phyloP scores from a whole-genome alignment of 495 filamentous ascomycete species.

The Penicillium simplicissimum region DNA sequence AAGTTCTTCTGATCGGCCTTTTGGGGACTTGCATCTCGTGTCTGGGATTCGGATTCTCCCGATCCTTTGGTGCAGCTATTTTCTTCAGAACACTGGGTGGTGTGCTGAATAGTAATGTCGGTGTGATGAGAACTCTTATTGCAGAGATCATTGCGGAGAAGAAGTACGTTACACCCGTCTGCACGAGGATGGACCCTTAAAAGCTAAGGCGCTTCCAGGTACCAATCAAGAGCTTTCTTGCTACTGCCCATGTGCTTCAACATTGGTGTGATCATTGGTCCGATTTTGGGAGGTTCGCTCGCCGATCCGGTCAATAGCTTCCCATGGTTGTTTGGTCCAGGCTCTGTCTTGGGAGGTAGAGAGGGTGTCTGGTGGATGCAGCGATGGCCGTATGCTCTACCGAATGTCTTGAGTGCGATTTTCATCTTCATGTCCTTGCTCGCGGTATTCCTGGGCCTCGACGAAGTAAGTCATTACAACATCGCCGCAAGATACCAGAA shows the following conservation, averaged over 20 bases:
- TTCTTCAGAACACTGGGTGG: conserved; percentile 75
- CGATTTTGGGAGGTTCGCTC: conserved; percentile 64
- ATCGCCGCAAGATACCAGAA: not conserved
- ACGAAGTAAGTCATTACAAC: conserved; percentile 47
- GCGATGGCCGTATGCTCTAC: conserved; percentile 62
- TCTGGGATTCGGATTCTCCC: conserved; percentile 78
- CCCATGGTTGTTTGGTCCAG: conserved; percentile 65
- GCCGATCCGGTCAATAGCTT: conserved; percentile 69
- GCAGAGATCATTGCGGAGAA: conserved; percentile 74
- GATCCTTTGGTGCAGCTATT: conserved; percentile 64
- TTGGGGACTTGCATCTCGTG: conserved; percentile 69
- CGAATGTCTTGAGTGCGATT: conserved; percentile 58
- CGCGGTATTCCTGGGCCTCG: conserved; percentile 56
- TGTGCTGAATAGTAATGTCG: conserved; percentile 77
- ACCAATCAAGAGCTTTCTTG: conserved; percentile 74
- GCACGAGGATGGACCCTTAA: not conserved
- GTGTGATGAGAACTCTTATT: conserved; percentile 81
- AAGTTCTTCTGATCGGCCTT: conserved; percentile 73
- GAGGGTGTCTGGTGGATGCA: conserved; percentile 61
- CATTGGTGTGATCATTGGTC: conserved; percentile 68
- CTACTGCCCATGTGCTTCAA: conserved; percentile 83
- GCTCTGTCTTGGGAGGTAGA: conserved; percentile 49
- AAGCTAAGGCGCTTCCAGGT: conserved; percentile 37
- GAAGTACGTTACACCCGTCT: conserved; percentile 36
- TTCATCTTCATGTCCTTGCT: conserved; percentile 53